Evolutionary conservation across 1,139 yeast species (phyloP).

Genomic region (Taphrina wiesneri): DNA sequence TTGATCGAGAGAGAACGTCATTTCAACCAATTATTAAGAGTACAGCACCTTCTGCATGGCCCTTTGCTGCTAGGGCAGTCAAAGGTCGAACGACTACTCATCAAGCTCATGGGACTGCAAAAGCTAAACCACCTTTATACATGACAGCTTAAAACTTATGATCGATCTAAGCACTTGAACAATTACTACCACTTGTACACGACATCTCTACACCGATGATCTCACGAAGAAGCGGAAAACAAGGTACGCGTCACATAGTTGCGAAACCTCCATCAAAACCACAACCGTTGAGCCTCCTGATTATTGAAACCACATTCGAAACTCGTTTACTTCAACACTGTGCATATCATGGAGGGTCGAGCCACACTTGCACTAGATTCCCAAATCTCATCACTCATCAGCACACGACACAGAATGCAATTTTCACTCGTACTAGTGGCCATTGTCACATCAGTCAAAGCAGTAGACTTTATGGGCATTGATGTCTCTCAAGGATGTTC

Average conservation of each 20-base stretch:
- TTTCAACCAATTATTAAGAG: not conserved
- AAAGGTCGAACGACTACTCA: not conserved
- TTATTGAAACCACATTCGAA: not conserved
- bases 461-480: slow-evolving; percentile 11
- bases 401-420: not conserved
- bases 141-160: too few relatives aligned
- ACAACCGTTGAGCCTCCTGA: too few relatives aligned
- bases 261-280: too few relatives aligned
- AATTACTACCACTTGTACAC: too few relatives aligned
- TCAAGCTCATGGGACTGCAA: not conserved
- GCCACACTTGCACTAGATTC: not conserved
- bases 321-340: not conserved
- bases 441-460: not conserved
- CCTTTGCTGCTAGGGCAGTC: not conserved
- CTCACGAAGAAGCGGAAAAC: too few relatives aligned
- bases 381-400: not conserved
- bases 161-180: too few relatives aligned
- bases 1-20: not conserved
- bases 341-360: not conserved
- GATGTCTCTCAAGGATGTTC: slow-evolving; percentile 10
- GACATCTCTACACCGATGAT: too few relatives aligned
- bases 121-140: not conserved
- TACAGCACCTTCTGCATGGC: not conserved
- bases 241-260: too few relatives aligned
- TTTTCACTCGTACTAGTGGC: not conserved